phyloP scores from a whole-genome alignment of 306 rosid species.

The Lotus japonicus region DNA sequence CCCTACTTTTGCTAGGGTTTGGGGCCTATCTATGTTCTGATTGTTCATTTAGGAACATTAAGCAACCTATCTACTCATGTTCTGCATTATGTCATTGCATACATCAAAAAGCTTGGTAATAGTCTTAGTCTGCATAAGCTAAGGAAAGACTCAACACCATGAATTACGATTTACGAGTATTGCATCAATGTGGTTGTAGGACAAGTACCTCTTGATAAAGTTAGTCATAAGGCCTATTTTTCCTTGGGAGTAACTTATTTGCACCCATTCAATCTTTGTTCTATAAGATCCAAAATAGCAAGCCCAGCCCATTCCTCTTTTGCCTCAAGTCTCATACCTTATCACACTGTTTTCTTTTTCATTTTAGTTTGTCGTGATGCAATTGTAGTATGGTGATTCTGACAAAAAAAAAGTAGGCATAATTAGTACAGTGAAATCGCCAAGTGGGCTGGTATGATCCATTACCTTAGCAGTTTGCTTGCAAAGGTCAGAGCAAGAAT shows the following conservation, averaged over 20 bases:
- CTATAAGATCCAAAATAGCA: not conserved
- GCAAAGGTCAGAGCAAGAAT: conserved; percentile 13
- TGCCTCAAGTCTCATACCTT: not conserved
- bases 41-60: no score
- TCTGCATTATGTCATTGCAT: no score
- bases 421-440: not conserved
- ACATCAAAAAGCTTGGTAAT: no score
- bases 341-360: not conserved
- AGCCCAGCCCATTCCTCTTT: conserved; percentile 8
- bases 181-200: not conserved
- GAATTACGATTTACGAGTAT: not conserved
- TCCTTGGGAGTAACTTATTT: not conserved
- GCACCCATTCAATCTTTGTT: not conserved
- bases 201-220: not conserved
- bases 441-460: conserved; percentile 21
- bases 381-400: not conserved
- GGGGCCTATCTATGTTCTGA: no score
- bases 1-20: no score
- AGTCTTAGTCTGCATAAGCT: no score
- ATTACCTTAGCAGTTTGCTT: conserved; percentile 11
- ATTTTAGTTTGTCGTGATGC: not conserved
- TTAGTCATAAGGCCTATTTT: not conserved
- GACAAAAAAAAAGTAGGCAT: conserved; percentile 6
- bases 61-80: no score
- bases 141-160: no score